Evolutionary conservation across 2,329 filamentous ascomycete genomes (phyloP), one percentile per base, ranked within the genome.

Genomic region (Pseudocercospora fijiensis): DNA sequence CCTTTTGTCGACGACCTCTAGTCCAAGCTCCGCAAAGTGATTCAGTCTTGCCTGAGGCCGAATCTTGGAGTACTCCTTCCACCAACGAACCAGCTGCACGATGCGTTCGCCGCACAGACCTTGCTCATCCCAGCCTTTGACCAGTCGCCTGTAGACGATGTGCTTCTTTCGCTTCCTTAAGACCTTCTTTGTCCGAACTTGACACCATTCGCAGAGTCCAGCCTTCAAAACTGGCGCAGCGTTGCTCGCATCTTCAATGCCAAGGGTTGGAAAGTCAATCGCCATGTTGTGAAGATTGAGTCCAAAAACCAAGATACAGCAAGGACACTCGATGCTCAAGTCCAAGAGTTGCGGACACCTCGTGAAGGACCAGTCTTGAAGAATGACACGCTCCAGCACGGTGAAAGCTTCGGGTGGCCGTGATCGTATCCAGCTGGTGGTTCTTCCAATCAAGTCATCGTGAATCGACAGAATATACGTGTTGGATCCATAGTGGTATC

Each of bases 1-100:
- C 13, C n/a, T 53, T 10, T n/a, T 53, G 1, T 53, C 49, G 8
- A 26, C 11, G 26, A 27, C 16, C 49, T 27, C 49, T n/a, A 24
- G 26, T 26, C 26, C 49, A 53, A 53, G 20, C 16, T 26, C 49
- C n/a, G 49, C 49, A 18, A 53, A 53, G 16, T 24, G 49, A 24
- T 53, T 24, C 49, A 53, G 11, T 28, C 49, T 24, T 28, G 49
- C 49, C 26, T 53, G 49, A 53, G 49, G 49, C 26, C 49, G 20
- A 24, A 53, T 53, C 49, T 53, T 53, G 22, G 22, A 27, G 24
- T 53, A 53, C 49, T 53, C 49, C 26, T 53, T 53, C 49, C 49
- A 53, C 49, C 49, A 53, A 11, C 49, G 49, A n/a, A 53, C 28
- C 9, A 53, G 24, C 49, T 53, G 49, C 22, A 53, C 49, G 9